Percentiles rank a stretch among this genome's conserved stretches.
These are phyloP conservation scores for Fusarium duplospermum DNA, from an alignment of 2,329 filamentous ascomycete species.

Conservation along the genomic window DNA sequence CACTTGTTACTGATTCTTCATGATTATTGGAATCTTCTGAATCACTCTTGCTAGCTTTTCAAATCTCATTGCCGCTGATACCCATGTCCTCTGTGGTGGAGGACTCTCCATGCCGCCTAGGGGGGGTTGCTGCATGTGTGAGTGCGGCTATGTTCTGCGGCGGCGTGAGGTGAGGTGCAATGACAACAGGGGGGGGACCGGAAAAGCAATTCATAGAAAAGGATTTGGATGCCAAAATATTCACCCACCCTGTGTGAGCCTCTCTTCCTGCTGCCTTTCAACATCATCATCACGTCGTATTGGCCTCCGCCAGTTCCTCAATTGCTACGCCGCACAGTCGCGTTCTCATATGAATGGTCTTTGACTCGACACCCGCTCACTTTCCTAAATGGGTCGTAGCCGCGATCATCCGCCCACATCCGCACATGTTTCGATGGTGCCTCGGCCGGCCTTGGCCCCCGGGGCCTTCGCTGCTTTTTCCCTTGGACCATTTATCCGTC, in stretches of 20 bases:
- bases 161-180: neutral
- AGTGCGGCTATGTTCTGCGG: conserved; percentile 6
- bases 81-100: conserved; percentile 10
- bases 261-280: neutral
- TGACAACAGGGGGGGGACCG: neutral
- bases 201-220: neutral
- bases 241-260: conserved; percentile 26
- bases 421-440: conserved; percentile 20
- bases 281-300: neutral
- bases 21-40: conserved; percentile 20
- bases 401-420: conserved; percentile 6
- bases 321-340: conserved; percentile 7
- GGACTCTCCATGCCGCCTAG: conserved; percentile 4
- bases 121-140: conserved; percentile 1
- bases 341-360: neutral
- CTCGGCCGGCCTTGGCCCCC: conserved; percentile 4
- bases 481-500: neutral
- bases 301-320: conserved; percentile 8
- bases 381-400: neutral
- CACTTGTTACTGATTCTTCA: conserved; percentile 16
- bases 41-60: neutral
- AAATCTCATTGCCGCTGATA: conserved; percentile 1
- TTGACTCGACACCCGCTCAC: neutral
- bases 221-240: neutral
- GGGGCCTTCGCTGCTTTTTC: neutral